phyloP scores from a whole-genome alignment of 2,329 filamentous ascomycete species.

The Alternaria tenuissima region DNA sequence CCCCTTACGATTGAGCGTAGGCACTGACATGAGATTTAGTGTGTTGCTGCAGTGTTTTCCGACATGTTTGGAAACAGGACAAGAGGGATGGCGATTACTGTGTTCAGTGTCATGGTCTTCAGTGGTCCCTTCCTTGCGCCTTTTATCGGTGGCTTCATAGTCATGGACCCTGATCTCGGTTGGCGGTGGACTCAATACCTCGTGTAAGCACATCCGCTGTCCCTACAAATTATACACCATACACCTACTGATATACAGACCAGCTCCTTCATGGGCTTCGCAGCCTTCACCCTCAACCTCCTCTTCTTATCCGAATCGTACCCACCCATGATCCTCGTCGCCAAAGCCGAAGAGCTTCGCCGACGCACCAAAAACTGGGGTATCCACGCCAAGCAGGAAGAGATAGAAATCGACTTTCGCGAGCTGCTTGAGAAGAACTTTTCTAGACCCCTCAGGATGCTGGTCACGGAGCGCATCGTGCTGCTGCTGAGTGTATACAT shows the following conservation, averaged over 20 bases:
- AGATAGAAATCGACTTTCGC: conserved; percentile 61
- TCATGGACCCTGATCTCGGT: conserved; percentile 58
- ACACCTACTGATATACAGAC: background rate
- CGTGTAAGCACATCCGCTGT: conserved; percentile 36
- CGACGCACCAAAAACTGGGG: conserved; percentile 67
- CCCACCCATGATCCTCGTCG: conserved; percentile 65
- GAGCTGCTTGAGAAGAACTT: conserved; percentile 64
- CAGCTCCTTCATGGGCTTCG: conserved; percentile 62
- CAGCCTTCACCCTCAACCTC: conserved; percentile 58
- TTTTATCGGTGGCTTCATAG: conserved; percentile 64
- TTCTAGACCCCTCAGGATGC: conserved; percentile 58
- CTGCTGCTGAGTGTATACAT: conserved; percentile 47
- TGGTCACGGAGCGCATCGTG: conserved; percentile 59
- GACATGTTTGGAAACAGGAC: conserved; percentile 62
- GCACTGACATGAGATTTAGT: conserved; percentile 25
- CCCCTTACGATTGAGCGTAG: background rate
- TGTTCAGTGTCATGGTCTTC: conserved; percentile 63
- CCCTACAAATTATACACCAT: background rate
- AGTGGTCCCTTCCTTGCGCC: conserved; percentile 62
- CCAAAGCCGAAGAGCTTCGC: conserved; percentile 63
- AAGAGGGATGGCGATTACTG: conserved; percentile 55
- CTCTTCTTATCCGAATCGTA: conserved; percentile 67
- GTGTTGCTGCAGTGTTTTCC: conserved; percentile 63
- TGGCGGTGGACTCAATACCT: conserved; percentile 67
- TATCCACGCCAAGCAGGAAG: conserved; percentile 66